These are phyloP conservation scores for Aspergillus candidus DNA, from an alignment of 2,329 filamentous ascomycete species.

Conservation along the genomic window DNA sequence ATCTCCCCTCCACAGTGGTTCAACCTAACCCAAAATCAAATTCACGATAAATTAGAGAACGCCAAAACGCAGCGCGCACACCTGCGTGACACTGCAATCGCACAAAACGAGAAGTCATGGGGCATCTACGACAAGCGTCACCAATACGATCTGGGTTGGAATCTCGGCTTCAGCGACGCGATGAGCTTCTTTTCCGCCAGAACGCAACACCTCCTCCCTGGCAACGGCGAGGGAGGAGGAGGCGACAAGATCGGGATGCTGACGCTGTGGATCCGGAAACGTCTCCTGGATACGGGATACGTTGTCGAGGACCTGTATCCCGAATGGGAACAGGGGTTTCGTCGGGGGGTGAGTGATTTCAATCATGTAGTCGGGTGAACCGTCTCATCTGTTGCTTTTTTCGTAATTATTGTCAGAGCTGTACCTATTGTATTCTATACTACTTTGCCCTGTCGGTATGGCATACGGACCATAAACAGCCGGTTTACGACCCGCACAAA, in stretches of 20 bases:
- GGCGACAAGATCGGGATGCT: constrained; percentile 49
- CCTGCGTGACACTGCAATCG: constrained; percentile 4
- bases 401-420: constrained; percentile 4
- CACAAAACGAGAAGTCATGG: background rate
- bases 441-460: too few relatives aligned
- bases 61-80: constrained; percentile 27
- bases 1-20: constrained; percentile 39
- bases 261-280: constrained; percentile 54
- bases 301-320: constrained; percentile 29
- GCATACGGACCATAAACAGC: too few relatives aligned
- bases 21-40: constrained; percentile 30
- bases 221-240: constrained; percentile 27
- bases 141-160: constrained; percentile 52
- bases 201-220: constrained; percentile 26
- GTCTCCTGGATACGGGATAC: constrained; percentile 48
- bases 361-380: constrained; percentile 14
- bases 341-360: constrained; percentile 30
- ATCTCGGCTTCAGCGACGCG: constrained; percentile 52
- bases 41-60: constrained; percentile 30
- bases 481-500: too few relatives aligned
- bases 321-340: constrained; percentile 37
- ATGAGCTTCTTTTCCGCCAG: constrained; percentile 45
- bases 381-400: background rate
- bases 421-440: background rate
- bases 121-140: constrained; percentile 41